A percentile compares a stretch with the other conserved stretches of the same genome.
Evolutionary conservation across 768 basidiomycete genomes (phyloP).

Genomic region (Favolaschia claudopus): DNA sequence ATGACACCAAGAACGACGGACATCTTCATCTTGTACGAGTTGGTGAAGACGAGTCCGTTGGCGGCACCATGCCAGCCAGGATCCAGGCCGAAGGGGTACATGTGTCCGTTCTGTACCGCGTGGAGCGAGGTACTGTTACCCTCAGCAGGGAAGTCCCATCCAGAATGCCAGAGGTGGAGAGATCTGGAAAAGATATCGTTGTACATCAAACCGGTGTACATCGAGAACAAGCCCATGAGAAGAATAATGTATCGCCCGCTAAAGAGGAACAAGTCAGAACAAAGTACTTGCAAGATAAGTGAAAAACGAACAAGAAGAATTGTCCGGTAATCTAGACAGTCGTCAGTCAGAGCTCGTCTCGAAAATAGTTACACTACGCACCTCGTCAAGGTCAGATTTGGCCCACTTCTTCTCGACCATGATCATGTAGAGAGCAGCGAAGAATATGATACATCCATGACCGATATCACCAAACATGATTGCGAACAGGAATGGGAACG

Average conservation of each 20-base stretch:
- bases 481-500: slow-evolving; percentile 98
- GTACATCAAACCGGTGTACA: slow-evolving; percentile 97
- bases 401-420: slow-evolving; percentile 81
- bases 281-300: slow-evolving; percentile 9
- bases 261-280: slow-evolving; percentile 33
- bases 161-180: slow-evolving; percentile 86
- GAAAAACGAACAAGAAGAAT: slow-evolving; percentile 86
- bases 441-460: slow-evolving; percentile 85
- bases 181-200: slow-evolving; percentile 98
- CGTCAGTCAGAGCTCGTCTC: slow-evolving; percentile 11
- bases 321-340: slow-evolving; percentile 73
- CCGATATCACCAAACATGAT: slow-evolving; percentile 99
- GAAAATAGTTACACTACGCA: slow-evolving; percentile 37
- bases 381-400: slow-evolving; percentile 78
- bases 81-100: slow-evolving; percentile 95
- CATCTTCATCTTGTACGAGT: slow-evolving; percentile 99
- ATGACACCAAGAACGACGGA: slow-evolving; percentile 94
- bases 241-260: slow-evolving; percentile 99
- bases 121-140: slow-evolving; percentile 50
- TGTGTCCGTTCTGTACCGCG: slow-evolving; percentile 66
- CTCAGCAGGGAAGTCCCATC: slow-evolving; percentile 76
- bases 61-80: slow-evolving; percentile 95
- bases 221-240: slow-evolving; percentile 96
- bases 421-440: slow-evolving; percentile 86
- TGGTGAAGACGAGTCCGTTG: slow-evolving; percentile 91